These are phyloP conservation scores for Malus hybrid DNA, from an alignment of 331 rosid species.

Conservation along the genomic window DNA sequence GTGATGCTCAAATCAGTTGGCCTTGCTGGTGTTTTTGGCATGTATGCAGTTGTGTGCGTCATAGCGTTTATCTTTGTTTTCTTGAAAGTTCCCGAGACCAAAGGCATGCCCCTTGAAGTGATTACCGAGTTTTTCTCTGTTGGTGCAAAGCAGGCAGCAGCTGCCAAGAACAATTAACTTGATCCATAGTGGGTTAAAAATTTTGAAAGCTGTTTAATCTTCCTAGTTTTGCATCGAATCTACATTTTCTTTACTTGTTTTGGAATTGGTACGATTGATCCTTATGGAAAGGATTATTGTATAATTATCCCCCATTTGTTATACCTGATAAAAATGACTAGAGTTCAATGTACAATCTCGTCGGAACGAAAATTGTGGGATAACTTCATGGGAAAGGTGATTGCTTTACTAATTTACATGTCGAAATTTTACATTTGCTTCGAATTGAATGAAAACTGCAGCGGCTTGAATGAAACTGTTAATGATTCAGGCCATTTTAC, in stretches of 20 bases:
- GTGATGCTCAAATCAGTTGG: slow-evolving; percentile 71
- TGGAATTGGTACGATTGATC: slow-evolving; percentile 11
- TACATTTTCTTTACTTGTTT: neutral
- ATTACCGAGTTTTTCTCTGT: slow-evolving; percentile 72
- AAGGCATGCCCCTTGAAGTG: slow-evolving; percentile 92
- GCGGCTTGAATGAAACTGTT: too few species aligned
- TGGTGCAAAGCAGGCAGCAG: slow-evolving; percentile 56
- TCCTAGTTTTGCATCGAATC: slow-evolving; percentile 23
- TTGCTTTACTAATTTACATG: neutral
- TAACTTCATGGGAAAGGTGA: neutral
- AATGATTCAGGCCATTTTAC: too few species aligned
- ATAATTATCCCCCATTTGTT: slow-evolving; percentile 13
- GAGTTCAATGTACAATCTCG: neutral
- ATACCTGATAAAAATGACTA: slow-evolving; percentile 6
- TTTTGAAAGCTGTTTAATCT: slow-evolving; percentile 24
- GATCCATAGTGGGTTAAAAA: slow-evolving; percentile 8
- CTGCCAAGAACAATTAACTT: slow-evolving; percentile 27
- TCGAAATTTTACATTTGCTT: too few species aligned
- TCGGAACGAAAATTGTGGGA: neutral
- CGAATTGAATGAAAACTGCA: too few species aligned
- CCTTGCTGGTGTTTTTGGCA: slow-evolving; percentile 71
- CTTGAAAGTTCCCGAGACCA: slow-evolving; percentile 81
- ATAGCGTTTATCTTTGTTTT: slow-evolving; percentile 67
- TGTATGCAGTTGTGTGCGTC: slow-evolving; percentile 61
- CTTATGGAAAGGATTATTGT: slow-evolving; percentile 16